phyloP scores from a whole-genome alignment of 345 rosid genomes.

The Corchorus capsularis region DNA sequence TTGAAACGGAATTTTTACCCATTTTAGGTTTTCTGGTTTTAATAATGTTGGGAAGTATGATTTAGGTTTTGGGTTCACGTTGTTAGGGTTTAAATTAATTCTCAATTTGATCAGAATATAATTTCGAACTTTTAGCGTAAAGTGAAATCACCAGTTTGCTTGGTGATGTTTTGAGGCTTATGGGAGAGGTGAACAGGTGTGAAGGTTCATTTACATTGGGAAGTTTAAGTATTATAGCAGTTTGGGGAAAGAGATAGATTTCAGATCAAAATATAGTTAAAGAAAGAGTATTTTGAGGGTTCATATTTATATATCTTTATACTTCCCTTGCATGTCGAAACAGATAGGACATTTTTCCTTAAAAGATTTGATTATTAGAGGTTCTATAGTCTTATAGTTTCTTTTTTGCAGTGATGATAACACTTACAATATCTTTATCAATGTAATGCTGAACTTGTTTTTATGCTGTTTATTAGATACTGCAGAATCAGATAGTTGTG shows the following conservation, averaged over 20 bases:
- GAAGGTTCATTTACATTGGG: not conserved
- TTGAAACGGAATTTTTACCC: not conserved
- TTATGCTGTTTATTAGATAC: not conserved
- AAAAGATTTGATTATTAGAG: not conserved
- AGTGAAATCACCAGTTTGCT: not conserved
- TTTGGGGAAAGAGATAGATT: not conserved
- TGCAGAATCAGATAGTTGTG: not conserved
- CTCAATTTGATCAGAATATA: not conserved
- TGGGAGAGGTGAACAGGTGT: slow-evolving; percentile 1
- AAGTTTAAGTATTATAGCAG: not conserved
- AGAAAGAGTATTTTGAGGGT: not conserved
- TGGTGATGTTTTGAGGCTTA: not conserved
- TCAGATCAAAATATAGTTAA: not conserved
- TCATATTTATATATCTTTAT: not conserved
- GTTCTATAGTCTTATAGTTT: not conserved
- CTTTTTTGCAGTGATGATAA: not conserved
- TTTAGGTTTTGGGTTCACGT: slow-evolving; percentile 1
- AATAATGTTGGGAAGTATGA: not conserved
- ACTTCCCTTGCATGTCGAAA: not conserved
- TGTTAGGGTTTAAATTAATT: not conserved
- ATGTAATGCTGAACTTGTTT: not conserved
- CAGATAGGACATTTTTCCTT: not conserved
- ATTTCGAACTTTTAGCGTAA: not conserved
- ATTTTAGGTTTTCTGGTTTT: not conserved
- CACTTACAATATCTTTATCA: not conserved